Base-by-base conservation (phyloP, 73 alveolate genomes). In the Blepharisma stoltei region DNA sequence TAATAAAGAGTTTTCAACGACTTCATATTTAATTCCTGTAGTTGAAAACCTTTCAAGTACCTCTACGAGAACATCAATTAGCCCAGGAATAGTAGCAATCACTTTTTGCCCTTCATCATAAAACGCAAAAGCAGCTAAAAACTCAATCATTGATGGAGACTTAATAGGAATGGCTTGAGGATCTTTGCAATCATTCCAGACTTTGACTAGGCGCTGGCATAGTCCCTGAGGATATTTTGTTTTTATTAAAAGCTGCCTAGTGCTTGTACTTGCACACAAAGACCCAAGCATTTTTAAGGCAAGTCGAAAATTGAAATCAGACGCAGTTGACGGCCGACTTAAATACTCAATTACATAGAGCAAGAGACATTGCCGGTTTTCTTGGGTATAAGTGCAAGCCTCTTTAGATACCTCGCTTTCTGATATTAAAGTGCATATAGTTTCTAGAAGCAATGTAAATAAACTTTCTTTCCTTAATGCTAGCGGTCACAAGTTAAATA, bases 31-130 rank as follows among this genome's bases (percentile, higher is more conserved):
- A 14, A 60, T 18, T 14, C 46, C 23, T 60, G 37, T 20, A 14
- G 14, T 60, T 14, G 73, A 60, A 38, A 60, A 60, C 4, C 46
- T 60, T 8, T 60, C 73, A 20, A 60, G 46, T 4, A 60, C 46
- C 23, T 60, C 73, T 60, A 60, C 5, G 46, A 60, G 73, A 9
- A 60, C 46, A 25, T 60, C 73, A 25, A 60, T 60, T 20, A 60
- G 38, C 2, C 73, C 73, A 14, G 49, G n/a, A 14, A 60, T 60
- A 9, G 73, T 9, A 8, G 73, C 73, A 9, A 60, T 60, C 0
- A 60, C 73, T 60, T 60, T 60, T 60, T 60, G 73, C 0, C 73
- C 73, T 60, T 60, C 73, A 25, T n/a, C 46, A 38, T 14, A 60
- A 60, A 60, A 60, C 2, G 73, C 73, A 25, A 60, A 60, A 25